Conservation (phyloP, 345 rosid genomes). For the Linum tenue region DNA sequence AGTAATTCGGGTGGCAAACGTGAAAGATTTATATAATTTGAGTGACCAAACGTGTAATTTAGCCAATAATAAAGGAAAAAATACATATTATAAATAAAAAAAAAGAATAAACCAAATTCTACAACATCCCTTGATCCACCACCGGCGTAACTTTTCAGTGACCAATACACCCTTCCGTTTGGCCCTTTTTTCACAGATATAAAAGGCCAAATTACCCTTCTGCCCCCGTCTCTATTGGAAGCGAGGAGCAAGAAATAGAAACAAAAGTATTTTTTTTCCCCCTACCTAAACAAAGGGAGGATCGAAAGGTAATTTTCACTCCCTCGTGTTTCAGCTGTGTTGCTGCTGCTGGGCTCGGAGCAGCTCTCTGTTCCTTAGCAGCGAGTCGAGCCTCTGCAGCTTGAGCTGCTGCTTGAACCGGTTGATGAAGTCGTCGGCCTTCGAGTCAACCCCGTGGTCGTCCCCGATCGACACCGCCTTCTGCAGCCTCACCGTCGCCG, state of each 20-base stretch:
- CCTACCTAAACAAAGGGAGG: background rate
- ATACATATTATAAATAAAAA: too few species aligned
- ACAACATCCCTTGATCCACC: background rate
- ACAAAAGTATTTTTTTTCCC: background rate
- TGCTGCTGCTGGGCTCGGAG: background rate
- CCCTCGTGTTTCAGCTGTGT: background rate
- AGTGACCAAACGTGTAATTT: too few species aligned
- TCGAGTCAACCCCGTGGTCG: slow-evolving; percentile 28
- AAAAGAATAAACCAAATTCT: background rate
- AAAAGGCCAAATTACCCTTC: background rate
- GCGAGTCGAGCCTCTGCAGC: slow-evolving; percentile 45
- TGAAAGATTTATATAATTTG: too few species aligned
- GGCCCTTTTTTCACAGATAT: background rate
- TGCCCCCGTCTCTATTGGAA: background rate
- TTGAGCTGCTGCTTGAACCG: slow-evolving; percentile 36
- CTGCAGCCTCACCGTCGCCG: slow-evolving; percentile 14
- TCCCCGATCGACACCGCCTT: slow-evolving; percentile 17
- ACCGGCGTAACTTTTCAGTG: background rate
- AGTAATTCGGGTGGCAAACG: too few species aligned
- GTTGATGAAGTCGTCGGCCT: slow-evolving; percentile 50
- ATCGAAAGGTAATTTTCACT: background rate
- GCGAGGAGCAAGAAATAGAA: background rate
- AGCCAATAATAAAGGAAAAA: too few species aligned
- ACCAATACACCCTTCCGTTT: background rate
- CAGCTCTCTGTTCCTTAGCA: slow-evolving; percentile 30